Conservation (phyloP, 768 basidiomycete genomes). For the Leucogyrophana mollusca region DNA sequence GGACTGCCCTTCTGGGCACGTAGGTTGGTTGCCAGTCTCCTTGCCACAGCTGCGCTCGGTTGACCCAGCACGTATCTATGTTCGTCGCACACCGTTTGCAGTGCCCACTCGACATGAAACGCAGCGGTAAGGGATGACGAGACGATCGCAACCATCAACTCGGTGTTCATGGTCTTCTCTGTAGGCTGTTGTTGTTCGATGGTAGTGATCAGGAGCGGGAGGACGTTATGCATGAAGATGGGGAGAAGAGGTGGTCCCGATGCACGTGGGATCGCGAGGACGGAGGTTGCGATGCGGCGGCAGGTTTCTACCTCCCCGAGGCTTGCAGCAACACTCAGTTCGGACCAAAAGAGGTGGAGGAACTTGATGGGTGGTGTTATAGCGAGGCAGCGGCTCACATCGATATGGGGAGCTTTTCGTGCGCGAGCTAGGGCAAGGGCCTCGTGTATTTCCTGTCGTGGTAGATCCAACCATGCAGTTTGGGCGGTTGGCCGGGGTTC, state of each 20-base stretch:
- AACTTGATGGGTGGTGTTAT: constrained; percentile 59
- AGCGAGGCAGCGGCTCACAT: constrained; percentile 66
- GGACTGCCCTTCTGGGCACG: constrained; percentile 45
- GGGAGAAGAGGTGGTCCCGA: constrained; percentile 66
- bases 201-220: constrained; percentile 54
- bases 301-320: constrained; percentile 62
- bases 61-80: constrained; percentile 56
- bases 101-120: constrained; percentile 69
- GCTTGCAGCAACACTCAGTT: constrained; percentile 51
- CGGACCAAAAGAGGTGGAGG: constrained; percentile 66
- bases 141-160: constrained; percentile 64
- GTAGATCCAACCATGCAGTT: constrained; percentile 49
- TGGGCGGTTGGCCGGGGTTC: constrained; percentile 21
- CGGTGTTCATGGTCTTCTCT: constrained; percentile 56
- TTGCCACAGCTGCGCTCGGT: constrained; percentile 60
- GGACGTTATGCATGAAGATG: constrained; percentile 65
- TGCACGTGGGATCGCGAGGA: constrained; percentile 60
- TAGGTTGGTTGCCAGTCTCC: constrained; percentile 63
- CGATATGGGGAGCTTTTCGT: constrained; percentile 62
- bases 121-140: constrained; percentile 66
- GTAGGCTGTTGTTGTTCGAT: constrained; percentile 54
- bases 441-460: constrained; percentile 53
- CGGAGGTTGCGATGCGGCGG: constrained; percentile 65
- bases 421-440: constrained; percentile 57
- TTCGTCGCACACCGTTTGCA: constrained; percentile 52